Conservation (phyloP, 768 basidiomycete genomes). For the Russula ochroleuca region DNA sequence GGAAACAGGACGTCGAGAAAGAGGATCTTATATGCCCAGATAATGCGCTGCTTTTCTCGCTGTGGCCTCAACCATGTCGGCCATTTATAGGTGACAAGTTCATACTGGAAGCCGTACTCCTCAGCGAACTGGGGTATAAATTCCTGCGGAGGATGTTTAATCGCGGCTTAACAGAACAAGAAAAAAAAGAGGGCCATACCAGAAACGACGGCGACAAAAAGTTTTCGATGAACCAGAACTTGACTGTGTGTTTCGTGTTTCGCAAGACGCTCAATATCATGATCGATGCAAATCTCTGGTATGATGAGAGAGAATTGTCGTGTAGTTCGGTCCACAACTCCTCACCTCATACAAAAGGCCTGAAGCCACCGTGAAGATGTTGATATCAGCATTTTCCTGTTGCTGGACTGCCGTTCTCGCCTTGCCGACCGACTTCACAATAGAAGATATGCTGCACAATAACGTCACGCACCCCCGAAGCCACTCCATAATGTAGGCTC, state of each 20-base stretch:
- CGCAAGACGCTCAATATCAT: constrained; percentile 96
- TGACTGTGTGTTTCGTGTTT: constrained; percentile 91
- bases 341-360: constrained; percentile 90
- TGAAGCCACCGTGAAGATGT: constrained; percentile 98
- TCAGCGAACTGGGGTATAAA: constrained; percentile 91
- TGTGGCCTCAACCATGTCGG: constrained; percentile 96
- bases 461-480: constrained; percentile 13
- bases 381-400: constrained; percentile 78
- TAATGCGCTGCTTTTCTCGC: constrained; percentile 96
- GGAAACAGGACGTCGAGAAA: constrained; percentile 99
- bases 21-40: constrained; percentile 99
- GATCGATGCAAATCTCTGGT: constrained; percentile 91
- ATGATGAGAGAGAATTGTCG: constrained; percentile 2
- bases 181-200: constrained; percentile 42
- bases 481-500: constrained; percentile 23
- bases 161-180: neutral
- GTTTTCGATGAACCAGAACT: constrained; percentile 99
- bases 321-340: neutral
- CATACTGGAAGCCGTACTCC: constrained; percentile 92
- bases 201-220: constrained; percentile 97
- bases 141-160: constrained; percentile 49
- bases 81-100: constrained; percentile 99
- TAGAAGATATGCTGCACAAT: constrained; percentile 31
- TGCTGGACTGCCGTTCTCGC: constrained; percentile 27
- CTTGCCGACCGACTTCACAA: constrained; percentile 26